Evolutionary conservation across 2,329 filamentous ascomycete genomes (phyloP), one percentile per base, ranked within the genome.

Genomic region (Botrytis pseudocinerea): DNA sequence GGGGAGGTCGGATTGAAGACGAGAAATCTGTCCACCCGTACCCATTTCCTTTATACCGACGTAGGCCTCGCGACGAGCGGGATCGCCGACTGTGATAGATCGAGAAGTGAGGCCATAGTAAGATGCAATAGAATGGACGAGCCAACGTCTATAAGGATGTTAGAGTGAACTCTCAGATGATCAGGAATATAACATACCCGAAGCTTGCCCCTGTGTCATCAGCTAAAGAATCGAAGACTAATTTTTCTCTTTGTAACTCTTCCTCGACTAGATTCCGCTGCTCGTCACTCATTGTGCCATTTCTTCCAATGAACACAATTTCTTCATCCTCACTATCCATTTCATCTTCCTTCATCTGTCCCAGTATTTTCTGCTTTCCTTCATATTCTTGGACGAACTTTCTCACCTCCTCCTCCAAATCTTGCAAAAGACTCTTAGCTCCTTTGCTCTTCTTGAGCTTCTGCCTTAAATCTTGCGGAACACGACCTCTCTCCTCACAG

Each of bases 81-180:
- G 91, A 76, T 90, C 86, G 48, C 90, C 90, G 1, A 92, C 87
- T 0, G 92, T 92, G 75, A 95, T 88, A 7, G 93, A 95, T 84
- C 91, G 94, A 32, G 95, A 97, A 74, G 90, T 88, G 73, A 98
- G 87, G 57, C 89, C 95, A 80, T 98, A 98, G 82, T 98, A 98
- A 59, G 92, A 89, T 16, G 93, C 95, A 76, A 98, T 95, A 73
- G 93, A 92, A 82, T 98, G 95, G 1, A 97, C 93, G 71, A 98
- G 88, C 93, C 95, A 98, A 76, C 95, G 92, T 77, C 93, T 95
- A 75, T 65, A 66, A 69, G 68, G n/a, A 20, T 48, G 51, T 75
- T 71, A 78, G 76, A 76, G 46, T 74, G 70, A 44, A 72, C 16
- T 40, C 66, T 70, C 66, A 74, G 62, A 70, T 64, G 70, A 20